Conservation (phyloP, 495 filamentous ascomycete genomes). For the Parmelia sp. region DNA sequence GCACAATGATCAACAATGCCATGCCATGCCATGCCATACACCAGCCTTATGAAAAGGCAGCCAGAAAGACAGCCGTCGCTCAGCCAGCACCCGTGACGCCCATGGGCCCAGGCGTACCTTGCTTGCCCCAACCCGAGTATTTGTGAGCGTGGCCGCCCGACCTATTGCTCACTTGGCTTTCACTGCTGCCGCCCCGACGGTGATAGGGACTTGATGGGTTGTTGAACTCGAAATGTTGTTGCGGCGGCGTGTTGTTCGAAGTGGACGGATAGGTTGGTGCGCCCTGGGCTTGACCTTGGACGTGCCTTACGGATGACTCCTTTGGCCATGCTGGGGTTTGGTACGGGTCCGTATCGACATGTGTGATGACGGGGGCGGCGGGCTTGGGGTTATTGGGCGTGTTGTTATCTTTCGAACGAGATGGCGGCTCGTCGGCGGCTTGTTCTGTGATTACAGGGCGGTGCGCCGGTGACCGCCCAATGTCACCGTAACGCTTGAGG, state of each 20-base stretch:
- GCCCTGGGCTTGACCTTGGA: constrained; percentile 51
- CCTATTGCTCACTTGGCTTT: constrained; percentile 28
- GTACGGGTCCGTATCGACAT: constrained; percentile 70
- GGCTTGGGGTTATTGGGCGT: constrained; percentile 36
- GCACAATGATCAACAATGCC: not conserved
- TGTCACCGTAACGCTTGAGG: constrained; percentile 77
- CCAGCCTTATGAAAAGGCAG: not conserved
- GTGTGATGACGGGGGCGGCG: constrained; percentile 47
- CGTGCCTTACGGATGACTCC: constrained; percentile 72
- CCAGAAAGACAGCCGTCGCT: constrained; percentile 1
- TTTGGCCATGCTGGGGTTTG: constrained; percentile 67
- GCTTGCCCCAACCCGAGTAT: constrained; percentile 29
- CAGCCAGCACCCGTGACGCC: constrained; percentile 25
- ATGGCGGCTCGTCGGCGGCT: constrained; percentile 42
- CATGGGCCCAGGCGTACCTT: constrained; percentile 22
- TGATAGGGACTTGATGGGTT: constrained; percentile 28
- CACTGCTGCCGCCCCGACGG: constrained; percentile 27
- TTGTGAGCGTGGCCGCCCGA: constrained; percentile 23
- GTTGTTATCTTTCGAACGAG: constrained; percentile 42
- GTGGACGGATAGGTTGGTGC: constrained; percentile 37
- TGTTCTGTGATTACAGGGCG: constrained; percentile 53
- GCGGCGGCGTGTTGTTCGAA: constrained; percentile 25
- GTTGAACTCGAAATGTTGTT: constrained; percentile 24
- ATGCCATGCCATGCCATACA: not conserved
- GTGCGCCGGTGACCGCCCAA: constrained; percentile 53